Conservation (phyloP, 768 basidiomycete genomes). For the Trametes maxima region DNA sequence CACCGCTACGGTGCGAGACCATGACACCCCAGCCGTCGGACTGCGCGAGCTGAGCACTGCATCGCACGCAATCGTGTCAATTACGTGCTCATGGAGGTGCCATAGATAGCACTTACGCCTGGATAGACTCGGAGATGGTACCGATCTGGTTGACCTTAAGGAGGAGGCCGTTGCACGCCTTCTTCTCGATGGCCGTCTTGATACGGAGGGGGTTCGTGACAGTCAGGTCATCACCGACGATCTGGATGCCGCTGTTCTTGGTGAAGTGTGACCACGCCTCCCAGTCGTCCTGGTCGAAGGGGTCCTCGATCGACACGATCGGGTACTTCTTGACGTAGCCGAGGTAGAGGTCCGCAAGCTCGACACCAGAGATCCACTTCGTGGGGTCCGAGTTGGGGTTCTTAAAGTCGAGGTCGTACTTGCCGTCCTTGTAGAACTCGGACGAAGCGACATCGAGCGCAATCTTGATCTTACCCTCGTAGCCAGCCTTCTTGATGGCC, state of each 20-base stretch:
- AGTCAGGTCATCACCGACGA: conserved; percentile 95
- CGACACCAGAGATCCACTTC: conserved; percentile 91
- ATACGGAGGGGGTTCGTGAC: conserved; percentile 97
- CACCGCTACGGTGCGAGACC: conserved; percentile 98
- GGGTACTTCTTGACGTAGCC: conserved; percentile 90
- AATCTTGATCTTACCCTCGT: conserved; percentile 98
- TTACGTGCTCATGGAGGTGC: background rate
- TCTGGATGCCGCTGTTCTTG: conserved; percentile 74
- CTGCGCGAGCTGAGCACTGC: conserved; percentile 83
- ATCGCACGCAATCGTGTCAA: background rate
- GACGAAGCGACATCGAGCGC: conserved; percentile 98
- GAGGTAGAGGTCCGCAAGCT: conserved; percentile 94
- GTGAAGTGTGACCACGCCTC: conserved; percentile 97
- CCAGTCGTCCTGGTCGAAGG: conserved; percentile 99
- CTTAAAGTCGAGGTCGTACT: conserved; percentile 99
- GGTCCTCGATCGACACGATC: conserved; percentile 94
- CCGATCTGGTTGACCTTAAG: conserved; percentile 99
- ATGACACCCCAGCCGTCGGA: conserved; percentile 99
- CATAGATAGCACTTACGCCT: conserved; percentile 69
- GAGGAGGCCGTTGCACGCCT: conserved; percentile 97
- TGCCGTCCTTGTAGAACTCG: conserved; percentile 99
- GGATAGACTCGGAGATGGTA: conserved; percentile 97
- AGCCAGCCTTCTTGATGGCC: conserved; percentile 97
- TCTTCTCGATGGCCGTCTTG: conserved; percentile 99
- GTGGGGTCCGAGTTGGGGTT: conserved; percentile 98